Evolutionary conservation across 441 rosid genomes (phyloP).

Genomic region (Heliophila coronopifolia): DNA sequence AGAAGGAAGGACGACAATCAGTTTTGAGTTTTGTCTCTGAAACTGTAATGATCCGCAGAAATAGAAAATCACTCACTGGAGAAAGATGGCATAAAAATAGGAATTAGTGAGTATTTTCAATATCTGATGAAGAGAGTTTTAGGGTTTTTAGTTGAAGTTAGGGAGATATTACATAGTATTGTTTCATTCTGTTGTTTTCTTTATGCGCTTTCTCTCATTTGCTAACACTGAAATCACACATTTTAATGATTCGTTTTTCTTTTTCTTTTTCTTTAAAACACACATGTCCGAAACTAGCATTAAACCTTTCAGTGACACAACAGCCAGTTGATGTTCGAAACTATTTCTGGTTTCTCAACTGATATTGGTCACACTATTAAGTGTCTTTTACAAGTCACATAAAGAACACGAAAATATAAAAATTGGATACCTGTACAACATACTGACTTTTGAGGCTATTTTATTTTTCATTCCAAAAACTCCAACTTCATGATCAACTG

Average conservation of each 20-base stretch:
- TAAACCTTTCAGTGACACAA: too few species aligned
- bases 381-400: constrained; percentile 22
- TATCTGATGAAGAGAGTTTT: constrained; percentile 26
- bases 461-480: constrained; percentile 49
- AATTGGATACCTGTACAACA: constrained; percentile 30
- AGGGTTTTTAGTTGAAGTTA: constrained; percentile 27
- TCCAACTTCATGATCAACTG: constrained; percentile 78
- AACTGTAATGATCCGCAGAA: constrained; percentile 29
- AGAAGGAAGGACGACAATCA: constrained; percentile 39
- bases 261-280: background rate
- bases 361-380: background rate
- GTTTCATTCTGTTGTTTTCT: constrained; percentile 30
- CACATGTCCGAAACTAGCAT: too few species aligned
- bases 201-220: constrained; percentile 17
- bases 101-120: constrained; percentile 20
- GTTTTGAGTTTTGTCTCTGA: too few species aligned
- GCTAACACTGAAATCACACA: constrained; percentile 20
- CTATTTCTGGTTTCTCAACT: too few species aligned
- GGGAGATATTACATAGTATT: constrained; percentile 31
- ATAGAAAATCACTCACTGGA: constrained; percentile 28
- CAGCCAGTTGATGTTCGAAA: too few species aligned
- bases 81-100: constrained; percentile 29
- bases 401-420: too few species aligned
- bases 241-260: background rate
- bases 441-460: background rate